Evolutionary conservation across 371 early-diverging fungal species (phyloP), one percentile per base, ranked within the genome.

Genomic region (Mucor sp.): DNA sequence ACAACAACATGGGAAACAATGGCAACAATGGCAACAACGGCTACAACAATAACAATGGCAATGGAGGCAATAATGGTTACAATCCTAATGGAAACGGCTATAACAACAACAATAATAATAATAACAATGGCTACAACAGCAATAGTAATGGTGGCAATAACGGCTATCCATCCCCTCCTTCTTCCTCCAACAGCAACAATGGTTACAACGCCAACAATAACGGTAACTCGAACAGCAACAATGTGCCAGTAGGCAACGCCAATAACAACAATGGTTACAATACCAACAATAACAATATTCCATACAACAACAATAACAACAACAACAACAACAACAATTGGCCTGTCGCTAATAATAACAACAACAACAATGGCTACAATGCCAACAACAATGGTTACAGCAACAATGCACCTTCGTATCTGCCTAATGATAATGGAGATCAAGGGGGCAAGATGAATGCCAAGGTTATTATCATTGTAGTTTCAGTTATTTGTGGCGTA

Each of bases 401-500:
- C 9, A 58, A 62, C 21, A 25, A 41, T 15, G 37, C 19, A 12
- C 59, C 33, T 17, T 41, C 61, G 0, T 21, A 43, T 19, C 28
- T 33, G 3, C 47, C 43, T 27, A 60, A 39, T 17, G 57, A 57
- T n/a, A 21, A 19, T 19, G 47, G 39, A 2, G 62, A 44, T 27
- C 25, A 57, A 5, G 19, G 53, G 12, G 14, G 55, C 9, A n/a
- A 61, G 17, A 25, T 53, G 58, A 56, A 66, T 3, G 33, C 58
- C 1, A 63, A 66, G 37, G 56, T 62, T 1, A 50, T 71, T 3
- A 67, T 74, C 33, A 71, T 74, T 30, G 65, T 67, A 8, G 39
- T 74, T 23, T 66, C 67, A 1, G 66, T 71, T 2, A 41, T 77
- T 17, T 64, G 63, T 32, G 68, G 71, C 32, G 48, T 77, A 0